Evolutionary conservation across 495 filamentous ascomycete genomes (phyloP), one percentile per base, ranked within the genome.

Genomic region (Penicillium alfredii): DNA sequence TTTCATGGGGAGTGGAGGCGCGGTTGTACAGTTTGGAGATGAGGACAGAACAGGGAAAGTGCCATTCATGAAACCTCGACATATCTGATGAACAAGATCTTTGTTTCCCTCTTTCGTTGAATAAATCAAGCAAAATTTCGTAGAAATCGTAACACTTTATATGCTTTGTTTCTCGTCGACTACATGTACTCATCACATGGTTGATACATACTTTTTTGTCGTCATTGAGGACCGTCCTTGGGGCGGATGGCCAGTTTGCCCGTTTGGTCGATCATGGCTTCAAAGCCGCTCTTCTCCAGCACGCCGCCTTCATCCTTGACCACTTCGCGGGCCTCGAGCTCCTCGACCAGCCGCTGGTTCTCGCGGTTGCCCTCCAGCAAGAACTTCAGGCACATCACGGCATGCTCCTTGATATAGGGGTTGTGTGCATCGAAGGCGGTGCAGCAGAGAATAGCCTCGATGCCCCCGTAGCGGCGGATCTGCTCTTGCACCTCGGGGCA

Each of bases 341-440:
- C 74, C 45, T 81, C 72, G 7, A 94, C 73, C 19, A 87, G 76
- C 18, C 77, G 73, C 53, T 86, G 80, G 23, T 90, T 92, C 42
- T 84, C 84, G 6, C 75, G 72, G 38, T 82, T 90, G 3, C 84
- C 84, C 51, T 96, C 88, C 53, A 94, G 76, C 33, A 92, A 61
- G 64, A 88, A 94, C 49, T 89, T 86, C 27, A 96, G 68, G 41
- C 85, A 88, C 68, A 96, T 84, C 36, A 90, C 84, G 3, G 87
- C 88, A 48, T 92, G 86, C 54, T 96, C 88, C 43, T 87, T 80
- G 39, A 90, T 86, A 45, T 87, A 94, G 2, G 85, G 83, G 50
- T 94, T 94, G 56, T 93, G 77, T 30, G 83, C 84, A 47, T 96
- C 88, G 40, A 84, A 87, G 23, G 75, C 73, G 44, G 85, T 93